Conservation (phyloP, 176 grass and related monocot species). For the Otatea glauca region DNA sequence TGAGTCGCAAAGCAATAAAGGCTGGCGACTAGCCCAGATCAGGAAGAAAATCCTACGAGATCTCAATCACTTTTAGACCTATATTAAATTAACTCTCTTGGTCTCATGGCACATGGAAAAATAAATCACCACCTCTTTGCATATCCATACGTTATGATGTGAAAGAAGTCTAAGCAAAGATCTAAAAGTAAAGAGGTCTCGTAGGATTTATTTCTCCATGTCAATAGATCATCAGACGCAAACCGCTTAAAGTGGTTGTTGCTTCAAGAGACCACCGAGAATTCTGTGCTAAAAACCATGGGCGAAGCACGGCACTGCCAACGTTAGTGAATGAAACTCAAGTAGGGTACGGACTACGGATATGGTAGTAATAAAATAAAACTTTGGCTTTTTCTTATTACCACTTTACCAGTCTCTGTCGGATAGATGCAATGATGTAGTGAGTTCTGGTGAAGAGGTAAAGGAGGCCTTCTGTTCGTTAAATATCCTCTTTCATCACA, state of each 20-base stretch:
- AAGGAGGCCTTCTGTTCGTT: neutral
- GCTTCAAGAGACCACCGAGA: neutral
- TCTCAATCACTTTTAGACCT: too few species aligned
- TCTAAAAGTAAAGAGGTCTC: too few species aligned
- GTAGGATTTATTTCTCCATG: too few species aligned
- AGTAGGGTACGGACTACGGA: neutral
- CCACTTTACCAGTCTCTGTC: neutral
- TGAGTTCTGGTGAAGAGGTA: neutral
- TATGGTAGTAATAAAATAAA: neutral
- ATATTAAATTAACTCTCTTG: too few species aligned
- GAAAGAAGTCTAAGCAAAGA: too few species aligned
- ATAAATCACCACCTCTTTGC: too few species aligned
- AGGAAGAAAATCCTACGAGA: too few species aligned
- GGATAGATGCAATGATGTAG: neutral
- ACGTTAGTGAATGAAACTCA: neutral
- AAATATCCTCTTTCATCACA: neutral
- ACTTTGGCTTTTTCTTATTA: neutral
- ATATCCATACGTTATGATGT: too few species aligned
- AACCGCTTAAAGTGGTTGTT: neutral
- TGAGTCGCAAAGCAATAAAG: slow-evolving; percentile 1
- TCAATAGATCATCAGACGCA: too few species aligned
- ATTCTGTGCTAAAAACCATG: slow-evolving; percentile 6
- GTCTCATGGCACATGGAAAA: too few species aligned
- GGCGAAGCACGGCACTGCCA: neutral
- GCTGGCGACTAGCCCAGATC: too few species aligned